These are phyloP conservation scores for Geranomyces michiganensis DNA, from an alignment of 192 early-diverging fungal genomes.

Conservation along the genomic window DNA sequence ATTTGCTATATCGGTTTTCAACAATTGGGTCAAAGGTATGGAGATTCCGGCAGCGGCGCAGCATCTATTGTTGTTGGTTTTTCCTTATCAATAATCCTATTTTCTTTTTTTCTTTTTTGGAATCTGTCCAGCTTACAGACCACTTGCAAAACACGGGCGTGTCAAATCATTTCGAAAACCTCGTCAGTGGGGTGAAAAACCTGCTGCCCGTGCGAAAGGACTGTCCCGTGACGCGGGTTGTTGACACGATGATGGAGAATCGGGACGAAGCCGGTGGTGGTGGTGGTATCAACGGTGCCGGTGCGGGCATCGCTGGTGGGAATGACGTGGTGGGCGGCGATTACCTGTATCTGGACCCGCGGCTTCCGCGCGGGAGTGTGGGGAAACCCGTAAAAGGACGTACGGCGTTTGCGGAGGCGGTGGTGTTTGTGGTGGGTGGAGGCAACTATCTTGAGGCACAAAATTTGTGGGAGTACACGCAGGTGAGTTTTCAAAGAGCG, in stretches of 20 bases:
- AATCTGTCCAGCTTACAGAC: slow-evolving; percentile 41
- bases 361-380: slow-evolving; percentile 40
- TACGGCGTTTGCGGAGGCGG: slow-evolving; percentile 78
- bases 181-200: slow-evolving; percentile 90
- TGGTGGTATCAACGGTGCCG: neutral
- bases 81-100: neutral
- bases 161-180: slow-evolving; percentile 48
- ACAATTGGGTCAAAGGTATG: slow-evolving; percentile 54
- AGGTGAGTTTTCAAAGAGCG: no score
- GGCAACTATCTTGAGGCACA: slow-evolving; percentile 99
- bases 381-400: slow-evolving; percentile 9
- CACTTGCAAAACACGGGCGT: slow-evolving; percentile 52
- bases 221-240: slow-evolving; percentile 79
- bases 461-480: slow-evolving; percentile 88
- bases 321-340: slow-evolving; percentile 63
- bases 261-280: slow-evolving; percentile 33
- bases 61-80: neutral
- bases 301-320: neutral
- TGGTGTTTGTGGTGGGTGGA: slow-evolving; percentile 98
- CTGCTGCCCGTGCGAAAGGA: slow-evolving; percentile 90
- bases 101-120: slow-evolving; percentile 12
- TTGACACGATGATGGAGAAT: slow-evolving; percentile 84
- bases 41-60: neutral
- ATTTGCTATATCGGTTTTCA: slow-evolving; percentile 51
- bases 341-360: slow-evolving; percentile 91